These are phyloP conservation scores for Ogataea paradorogensis DNA, from an alignment of 805 yeast species.

Conservation along the genomic window DNA sequence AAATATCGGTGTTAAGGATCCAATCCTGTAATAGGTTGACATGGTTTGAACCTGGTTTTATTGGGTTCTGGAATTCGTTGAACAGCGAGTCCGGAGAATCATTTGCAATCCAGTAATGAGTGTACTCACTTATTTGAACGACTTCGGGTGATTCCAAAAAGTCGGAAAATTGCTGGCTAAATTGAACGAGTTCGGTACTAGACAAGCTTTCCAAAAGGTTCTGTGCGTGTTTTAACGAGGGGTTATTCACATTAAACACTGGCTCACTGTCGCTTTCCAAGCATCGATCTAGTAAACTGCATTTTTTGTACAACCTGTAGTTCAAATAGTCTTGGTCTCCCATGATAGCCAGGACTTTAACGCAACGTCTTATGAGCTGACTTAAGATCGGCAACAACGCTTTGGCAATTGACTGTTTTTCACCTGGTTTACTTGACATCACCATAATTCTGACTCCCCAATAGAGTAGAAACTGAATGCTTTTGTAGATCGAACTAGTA, in stretches of 20 bases:
- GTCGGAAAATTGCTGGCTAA: conserved; percentile 1
- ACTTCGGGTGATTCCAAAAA: conserved; percentile 3
- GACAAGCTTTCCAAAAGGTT: conserved; percentile 8
- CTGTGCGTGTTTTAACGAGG: conserved; percentile 1
- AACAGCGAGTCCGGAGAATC: conserved; percentile 4
- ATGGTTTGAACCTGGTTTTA: background rate
- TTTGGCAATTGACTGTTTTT: background rate
- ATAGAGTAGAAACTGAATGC: conserved; percentile 13
- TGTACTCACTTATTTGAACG: background rate
- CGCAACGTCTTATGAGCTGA: conserved; percentile 9
- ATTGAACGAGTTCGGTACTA: background rate
- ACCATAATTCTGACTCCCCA: conserved; percentile 12
- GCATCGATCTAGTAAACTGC: conserved; percentile 15
- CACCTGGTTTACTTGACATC: conserved; percentile 3
- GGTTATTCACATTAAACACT: conserved; percentile 13
- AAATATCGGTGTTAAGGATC: conserved; percentile 13
- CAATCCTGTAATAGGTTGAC: conserved; percentile 14
- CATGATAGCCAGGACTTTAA: conserved; percentile 14
- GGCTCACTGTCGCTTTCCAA: conserved; percentile 18
- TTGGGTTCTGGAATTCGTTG: background rate
- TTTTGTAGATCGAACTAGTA: conserved; percentile 9
- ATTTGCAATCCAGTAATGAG: conserved; percentile 2
- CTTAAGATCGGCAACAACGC: conserved; percentile 1
- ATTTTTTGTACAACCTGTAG: conserved; percentile 12
- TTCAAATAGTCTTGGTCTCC: conserved; percentile 22